Base-by-base conservation (phyloP, 2,329 filamentous ascomycete genomes). In the Aspergillus caelatus region DNA sequence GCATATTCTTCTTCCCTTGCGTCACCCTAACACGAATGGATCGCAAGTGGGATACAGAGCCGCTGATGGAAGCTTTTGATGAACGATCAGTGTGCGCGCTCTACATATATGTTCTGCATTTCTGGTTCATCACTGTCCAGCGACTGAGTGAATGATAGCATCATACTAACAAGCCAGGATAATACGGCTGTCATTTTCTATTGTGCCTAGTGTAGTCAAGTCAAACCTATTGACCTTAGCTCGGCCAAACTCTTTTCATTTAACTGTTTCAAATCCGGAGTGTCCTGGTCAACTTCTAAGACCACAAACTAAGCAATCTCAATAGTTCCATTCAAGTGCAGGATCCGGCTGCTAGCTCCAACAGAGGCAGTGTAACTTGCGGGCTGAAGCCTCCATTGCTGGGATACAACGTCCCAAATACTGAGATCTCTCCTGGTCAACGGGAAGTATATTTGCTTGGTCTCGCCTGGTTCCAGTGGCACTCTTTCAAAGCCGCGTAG, bases 401-500 rank as follows among this genome's bases (percentile, higher is more conserved):
- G 75, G 10, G 26, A 56, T 34, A 26, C 62, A 1, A 72, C 71
- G 65, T 78, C 73, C 77, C 77, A 79, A 28, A 72, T 74, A 46
- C 74, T 77, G 32, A 79, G 41, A 64, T 79, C 77, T 9, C 73
- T 71, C 10, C 77, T 62, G 12, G 70, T 79, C 23, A 88, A 74
- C 48, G 77, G 72, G 58, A 88, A 86, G 1, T 65, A 68, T 14
- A 83, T 78, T 0, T 67, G 76, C 32, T 68, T 70, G 19, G 72
- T 78, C 70, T 80, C 72, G 0, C 81, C 81, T 0, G 78, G 68
- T 14, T 71, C 67, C 1, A 87, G 71, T 1, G 68, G 66, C 2
- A 83, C 70, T 72, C 86, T 87, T 8, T 83, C 79, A 64, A 88
- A 88, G 57, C 77, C 84, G 67, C 84, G 77, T 6, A 86, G 77